phyloP scores from a whole-genome alignment of 495 filamentous ascomycete genomes.

The Penicillium flavigenum region DNA sequence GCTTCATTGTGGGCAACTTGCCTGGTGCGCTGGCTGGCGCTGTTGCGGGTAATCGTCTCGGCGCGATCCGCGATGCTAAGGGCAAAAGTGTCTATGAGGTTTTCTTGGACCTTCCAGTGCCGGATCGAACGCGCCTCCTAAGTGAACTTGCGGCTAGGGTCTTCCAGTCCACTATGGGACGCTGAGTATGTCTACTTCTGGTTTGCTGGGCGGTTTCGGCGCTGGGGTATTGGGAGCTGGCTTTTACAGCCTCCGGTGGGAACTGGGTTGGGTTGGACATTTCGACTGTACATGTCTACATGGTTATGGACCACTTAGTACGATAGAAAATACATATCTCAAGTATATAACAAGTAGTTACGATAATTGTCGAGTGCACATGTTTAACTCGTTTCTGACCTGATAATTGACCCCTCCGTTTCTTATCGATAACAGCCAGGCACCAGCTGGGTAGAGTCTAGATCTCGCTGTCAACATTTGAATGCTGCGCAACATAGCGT shows the following conservation, averaged over 20 bases:
- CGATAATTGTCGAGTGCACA: neutral
- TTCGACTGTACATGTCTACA: neutral
- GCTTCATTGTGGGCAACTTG: slow-evolving; percentile 91
- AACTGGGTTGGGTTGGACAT: neutral
- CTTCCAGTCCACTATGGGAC: slow-evolving; percentile 51
- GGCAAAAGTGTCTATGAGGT: slow-evolving; percentile 96
- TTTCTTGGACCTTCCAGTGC: slow-evolving; percentile 77
- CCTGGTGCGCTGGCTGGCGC: slow-evolving; percentile 87
- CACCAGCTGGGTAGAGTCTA: neutral
- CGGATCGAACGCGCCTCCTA: slow-evolving; percentile 73
- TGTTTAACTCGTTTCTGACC: neutral
- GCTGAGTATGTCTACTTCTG: slow-evolving; percentile 10
- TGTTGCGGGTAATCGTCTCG: slow-evolving; percentile 87
- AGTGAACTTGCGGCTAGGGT: slow-evolving; percentile 73
- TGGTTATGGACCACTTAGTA: neutral
- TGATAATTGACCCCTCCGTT: slow-evolving; percentile 1
- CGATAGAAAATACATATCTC: neutral
- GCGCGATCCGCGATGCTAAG: slow-evolving; percentile 81
- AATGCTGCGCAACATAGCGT: neutral
- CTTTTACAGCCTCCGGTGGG: neutral
- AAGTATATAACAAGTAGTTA: neutral
- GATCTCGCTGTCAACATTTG: neutral
- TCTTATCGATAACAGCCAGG: slow-evolving; percentile 25
- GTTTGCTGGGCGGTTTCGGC: neutral
- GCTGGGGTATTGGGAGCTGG: slow-evolving; percentile 1